Percentiles rank a stretch among this genome's conserved stretches.
Evolutionary conservation across 768 basidiomycete genomes (phyloP).

Genomic region (Lactarius hengduanensis): DNA sequence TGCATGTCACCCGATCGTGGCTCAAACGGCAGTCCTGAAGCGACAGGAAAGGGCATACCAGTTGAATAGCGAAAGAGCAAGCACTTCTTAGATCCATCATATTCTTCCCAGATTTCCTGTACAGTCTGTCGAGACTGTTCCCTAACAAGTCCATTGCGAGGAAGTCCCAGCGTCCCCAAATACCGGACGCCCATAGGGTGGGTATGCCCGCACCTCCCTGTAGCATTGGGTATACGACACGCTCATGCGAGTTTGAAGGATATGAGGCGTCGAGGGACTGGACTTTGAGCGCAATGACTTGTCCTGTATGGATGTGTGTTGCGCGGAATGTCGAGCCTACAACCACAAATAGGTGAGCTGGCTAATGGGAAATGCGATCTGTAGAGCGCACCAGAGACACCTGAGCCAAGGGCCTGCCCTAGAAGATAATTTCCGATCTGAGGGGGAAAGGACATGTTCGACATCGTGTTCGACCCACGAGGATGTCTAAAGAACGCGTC

Average conservation of each 20-base stretch:
- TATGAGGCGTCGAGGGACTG: slow-evolving; percentile 69
- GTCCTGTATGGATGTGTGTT: slow-evolving; percentile 50
- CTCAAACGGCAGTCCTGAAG: not conserved
- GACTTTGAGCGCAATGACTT: slow-evolving; percentile 71
- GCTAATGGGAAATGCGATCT: not conserved
- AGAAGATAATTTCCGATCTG: slow-evolving; percentile 61
- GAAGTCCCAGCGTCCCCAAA: slow-evolving; percentile 36
- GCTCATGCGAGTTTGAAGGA: slow-evolving; percentile 74
- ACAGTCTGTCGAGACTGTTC: slow-evolving; percentile 62
- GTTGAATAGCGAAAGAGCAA: slow-evolving; percentile 73
- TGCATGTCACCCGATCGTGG: slow-evolving; percentile 32
- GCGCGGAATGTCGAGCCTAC: slow-evolving; percentile 72
- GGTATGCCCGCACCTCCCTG: slow-evolving; percentile 77
- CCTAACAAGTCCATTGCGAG: slow-evolving; percentile 79
- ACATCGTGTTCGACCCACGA: not conserved
- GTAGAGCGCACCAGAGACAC: slow-evolving; percentile 60
- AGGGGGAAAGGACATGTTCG: slow-evolving; percentile 33
- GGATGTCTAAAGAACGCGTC: slow-evolving; percentile 4
- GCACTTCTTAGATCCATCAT: slow-evolving; percentile 69
- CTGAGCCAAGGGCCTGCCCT: slow-evolving; percentile 60
- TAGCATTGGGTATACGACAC: slow-evolving; percentile 62
- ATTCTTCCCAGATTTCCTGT: slow-evolving; percentile 53
- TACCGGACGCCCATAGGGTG: slow-evolving; percentile 55
- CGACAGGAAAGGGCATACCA: slow-evolving; percentile 46
- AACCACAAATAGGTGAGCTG: too few species aligned